Base-by-base conservation (phyloP, 1,284 basidiomycete genomes). In the Ganoderma leucocontextum region DNA sequence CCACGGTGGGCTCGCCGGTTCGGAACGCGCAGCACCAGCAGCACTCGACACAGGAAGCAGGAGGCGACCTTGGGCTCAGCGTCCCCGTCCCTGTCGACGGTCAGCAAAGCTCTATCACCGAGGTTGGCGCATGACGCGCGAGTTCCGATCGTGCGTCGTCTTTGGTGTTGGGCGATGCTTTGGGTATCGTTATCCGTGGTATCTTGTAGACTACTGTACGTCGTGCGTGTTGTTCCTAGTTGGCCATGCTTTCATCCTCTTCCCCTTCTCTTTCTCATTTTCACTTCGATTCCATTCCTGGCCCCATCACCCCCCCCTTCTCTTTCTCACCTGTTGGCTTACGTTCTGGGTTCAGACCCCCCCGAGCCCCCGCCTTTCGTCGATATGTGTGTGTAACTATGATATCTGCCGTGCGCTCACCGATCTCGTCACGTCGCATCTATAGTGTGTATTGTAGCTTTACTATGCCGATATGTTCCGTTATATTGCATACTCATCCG, bases 1-100 rank as follows among this genome's bases (percentile, higher is more conserved):
- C 83, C 4, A 80, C 78, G 13, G 67, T 77, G 57, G 80, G 77
- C 62, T 82, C 81, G 49, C 82, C 82, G 17, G 53, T 73, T 13
- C 71, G 73, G 17, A 39, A 41, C 39, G 67, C 59, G 60, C 72
- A 74, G 53, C 73, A 76, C 25, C 63, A 66, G 13, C 70, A 64
- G 15, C 59, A 68, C 22, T 60, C 62, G 39, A 19, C 22, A 2
- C 58, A 60, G 25, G 57, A 60, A 38, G 42, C 52, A 6, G 47
- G 62, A 12, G n/a, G 33, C 44, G 76, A 77, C 53, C 71, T 71
- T 19, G 72, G 74, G 53, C 77, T 78, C 65, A 72, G 74, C 60
- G 15, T 66, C 6, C 22, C 67, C 60, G 15, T 66, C 6, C 22
- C 67, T n/a, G 57, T 66, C 35, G 62, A 58, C 8, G 29, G 44